These are phyloP conservation scores for Aphanomyces astaci DNA, from an alignment of 352 stramenopile genomes.

Conservation along the genomic window DNA sequence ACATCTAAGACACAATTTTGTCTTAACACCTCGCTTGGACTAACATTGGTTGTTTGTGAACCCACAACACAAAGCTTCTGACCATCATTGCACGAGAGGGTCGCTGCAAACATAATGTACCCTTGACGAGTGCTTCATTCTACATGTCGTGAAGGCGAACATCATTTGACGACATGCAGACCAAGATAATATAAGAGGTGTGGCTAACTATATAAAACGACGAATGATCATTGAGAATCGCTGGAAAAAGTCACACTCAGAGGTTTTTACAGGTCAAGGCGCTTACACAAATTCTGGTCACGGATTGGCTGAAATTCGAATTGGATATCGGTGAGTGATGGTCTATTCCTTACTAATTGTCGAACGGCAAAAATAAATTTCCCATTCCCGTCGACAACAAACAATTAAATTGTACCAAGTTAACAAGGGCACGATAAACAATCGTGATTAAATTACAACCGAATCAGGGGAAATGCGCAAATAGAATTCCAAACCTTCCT, in stretches of 20 bases:
- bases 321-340: background rate
- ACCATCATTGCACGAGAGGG: no score
- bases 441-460: background rate
- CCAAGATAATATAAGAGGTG: background rate
- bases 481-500: background rate
- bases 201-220: background rate
- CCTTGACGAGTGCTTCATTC: background rate
- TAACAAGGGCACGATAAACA: background rate
- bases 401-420: no score
- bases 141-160: no score
- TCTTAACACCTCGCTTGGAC: no score
- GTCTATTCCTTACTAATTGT: background rate
- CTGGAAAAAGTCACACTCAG: background rate
- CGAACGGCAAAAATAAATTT: no score
- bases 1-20: no score
- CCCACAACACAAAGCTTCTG: slow-evolving; percentile 30
- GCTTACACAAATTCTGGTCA: background rate
- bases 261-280: no score
- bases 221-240: background rate
- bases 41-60: no score
- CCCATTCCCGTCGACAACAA: no score
- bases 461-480: background rate
- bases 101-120: no score
- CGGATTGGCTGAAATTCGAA: background rate
- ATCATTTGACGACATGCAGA: background rate